Evolutionary conservation across 495 filamentous ascomycete genomes (phyloP).

Genomic region (Tuber brumale): DNA sequence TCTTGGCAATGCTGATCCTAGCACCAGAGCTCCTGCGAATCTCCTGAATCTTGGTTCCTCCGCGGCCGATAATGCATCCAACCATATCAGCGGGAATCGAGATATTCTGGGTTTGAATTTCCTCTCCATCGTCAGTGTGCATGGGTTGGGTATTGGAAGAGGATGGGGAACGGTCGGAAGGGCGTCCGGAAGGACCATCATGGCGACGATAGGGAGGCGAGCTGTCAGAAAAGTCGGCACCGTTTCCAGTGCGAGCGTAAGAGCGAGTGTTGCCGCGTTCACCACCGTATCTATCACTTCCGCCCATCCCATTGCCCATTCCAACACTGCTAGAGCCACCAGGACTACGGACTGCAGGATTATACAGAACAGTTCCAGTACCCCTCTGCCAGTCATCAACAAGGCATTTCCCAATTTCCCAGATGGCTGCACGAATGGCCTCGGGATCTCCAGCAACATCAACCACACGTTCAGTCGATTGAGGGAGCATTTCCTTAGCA

Average conservation of each 20-base stretch:
- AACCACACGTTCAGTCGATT: slow-evolving; percentile 97
- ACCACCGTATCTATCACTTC: slow-evolving; percentile 45
- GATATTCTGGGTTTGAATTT: slow-evolving; percentile 98
- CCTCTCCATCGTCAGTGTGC: slow-evolving; percentile 90
- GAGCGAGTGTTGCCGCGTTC: slow-evolving; percentile 52
- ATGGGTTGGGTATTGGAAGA: slow-evolving; percentile 69
- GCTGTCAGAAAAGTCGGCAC: slow-evolving; percentile 91
- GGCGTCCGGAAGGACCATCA: slow-evolving; percentile 45
- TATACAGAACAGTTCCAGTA: slow-evolving; percentile 92
- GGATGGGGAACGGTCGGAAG: slow-evolving; percentile 70
- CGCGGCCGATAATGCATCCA: slow-evolving; percentile 95
- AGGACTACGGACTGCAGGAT: slow-evolving; percentile 81
- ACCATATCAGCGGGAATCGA: slow-evolving; percentile 99
- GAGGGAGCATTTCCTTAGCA: slow-evolving; percentile 98
- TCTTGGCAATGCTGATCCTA: slow-evolving; percentile 96
- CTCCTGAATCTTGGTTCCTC: slow-evolving; percentile 92
- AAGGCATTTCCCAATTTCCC: slow-evolving; percentile 98
- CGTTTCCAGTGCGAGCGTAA: slow-evolving; percentile 89
- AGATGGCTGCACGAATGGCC: slow-evolving; percentile 87
- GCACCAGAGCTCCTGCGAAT: slow-evolving; percentile 94
- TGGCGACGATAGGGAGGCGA: slow-evolving; percentile 29
- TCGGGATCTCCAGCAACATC: slow-evolving; percentile 90
- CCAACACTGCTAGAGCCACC: slow-evolving; percentile 48
- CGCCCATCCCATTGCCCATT: slow-evolving; percentile 36
- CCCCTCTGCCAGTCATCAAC: slow-evolving; percentile 96